Evolutionary conservation across 73 alveolate genomes (phyloP).

Genomic region (Paramecium pentaurelia): DNA sequence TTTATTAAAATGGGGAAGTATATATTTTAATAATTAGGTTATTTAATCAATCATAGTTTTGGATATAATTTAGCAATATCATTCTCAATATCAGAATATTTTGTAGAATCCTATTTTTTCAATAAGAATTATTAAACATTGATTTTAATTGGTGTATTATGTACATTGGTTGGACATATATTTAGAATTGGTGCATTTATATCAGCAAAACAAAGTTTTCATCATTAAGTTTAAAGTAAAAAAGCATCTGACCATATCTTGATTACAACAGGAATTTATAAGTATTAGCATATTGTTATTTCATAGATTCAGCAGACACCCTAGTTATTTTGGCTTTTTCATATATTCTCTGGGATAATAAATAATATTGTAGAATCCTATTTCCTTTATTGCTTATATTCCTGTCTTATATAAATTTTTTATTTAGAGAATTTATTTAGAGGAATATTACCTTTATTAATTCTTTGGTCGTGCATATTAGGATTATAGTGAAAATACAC

Average conservation of each 20-base stretch:
- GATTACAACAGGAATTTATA: conserved; percentile 83
- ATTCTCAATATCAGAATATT: conserved; percentile 11
- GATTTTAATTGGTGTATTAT: neutral
- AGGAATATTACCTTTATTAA: conserved; percentile 71
- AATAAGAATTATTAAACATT: neutral
- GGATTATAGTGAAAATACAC: conserved; percentile 68
- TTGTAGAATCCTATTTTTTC: neutral
- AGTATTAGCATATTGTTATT: neutral
- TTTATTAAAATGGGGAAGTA: conserved; percentile 68
- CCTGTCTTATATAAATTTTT: conserved; percentile 77
- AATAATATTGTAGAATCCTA: conserved; percentile 74
- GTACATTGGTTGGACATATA: neutral
- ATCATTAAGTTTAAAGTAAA: conserved; percentile 70
- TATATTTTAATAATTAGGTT: conserved; percentile 39
- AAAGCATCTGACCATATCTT: conserved; percentile 79
- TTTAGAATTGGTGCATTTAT: conserved; percentile 2
- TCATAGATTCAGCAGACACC: conserved; percentile 75
- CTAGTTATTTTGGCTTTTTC: conserved; percentile 90
- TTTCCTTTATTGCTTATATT: conserved; percentile 75
- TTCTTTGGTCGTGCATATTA: conserved; percentile 81
- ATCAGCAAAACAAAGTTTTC: neutral
- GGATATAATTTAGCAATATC: conserved; percentile 69
- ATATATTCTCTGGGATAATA: conserved; percentile 86
- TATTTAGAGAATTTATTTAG: conserved; percentile 71
- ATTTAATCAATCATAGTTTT: conserved; percentile 72